These are phyloP conservation scores for Phytophthora constricta DNA, from an alignment of 352 stramenopile species.

Conservation along the genomic window DNA sequence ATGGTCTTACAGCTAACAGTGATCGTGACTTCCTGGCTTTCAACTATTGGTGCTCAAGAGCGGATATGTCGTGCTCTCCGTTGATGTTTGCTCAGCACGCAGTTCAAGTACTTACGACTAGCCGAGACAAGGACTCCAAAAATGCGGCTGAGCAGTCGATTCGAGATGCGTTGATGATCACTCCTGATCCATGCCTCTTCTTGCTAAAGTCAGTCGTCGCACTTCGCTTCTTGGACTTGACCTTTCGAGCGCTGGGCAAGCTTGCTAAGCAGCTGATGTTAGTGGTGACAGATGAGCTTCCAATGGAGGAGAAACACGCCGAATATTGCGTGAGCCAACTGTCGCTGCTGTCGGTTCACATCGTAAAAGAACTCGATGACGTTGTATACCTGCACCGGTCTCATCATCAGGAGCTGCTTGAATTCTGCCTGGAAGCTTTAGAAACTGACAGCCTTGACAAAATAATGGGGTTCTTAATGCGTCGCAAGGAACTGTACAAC, in stretches of 20 bases:
- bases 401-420: constrained; percentile 49
- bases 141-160: constrained; percentile 54
- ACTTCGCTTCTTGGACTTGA: constrained; percentile 66
- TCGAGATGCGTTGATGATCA: constrained; percentile 50
- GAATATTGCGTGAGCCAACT: constrained; percentile 68
- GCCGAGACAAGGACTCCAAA: constrained; percentile 74
- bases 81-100: constrained; percentile 81
- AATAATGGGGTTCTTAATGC: constrained; percentile 66
- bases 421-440: constrained; percentile 63
- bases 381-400: constrained; percentile 57
- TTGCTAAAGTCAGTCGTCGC: constrained; percentile 56
- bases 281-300: constrained; percentile 44
- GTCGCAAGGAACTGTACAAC: constrained; percentile 57
- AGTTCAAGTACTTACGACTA: constrained; percentile 70
- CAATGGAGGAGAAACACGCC: constrained; percentile 50
- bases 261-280: constrained; percentile 75
- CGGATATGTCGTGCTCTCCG: constrained; percentile 49
- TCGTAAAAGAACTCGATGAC: constrained; percentile 78
- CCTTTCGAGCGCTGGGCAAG: constrained; percentile 68
- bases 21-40: constrained; percentile 38
- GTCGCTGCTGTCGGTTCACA: constrained; percentile 61
- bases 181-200: constrained; percentile 63
- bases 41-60: constrained; percentile 61
- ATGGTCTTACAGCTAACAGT: neutral
- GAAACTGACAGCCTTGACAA: constrained; percentile 77